phyloP scores from a whole-genome alignment of 441 rosid species.

The Capsella rubella region DNA sequence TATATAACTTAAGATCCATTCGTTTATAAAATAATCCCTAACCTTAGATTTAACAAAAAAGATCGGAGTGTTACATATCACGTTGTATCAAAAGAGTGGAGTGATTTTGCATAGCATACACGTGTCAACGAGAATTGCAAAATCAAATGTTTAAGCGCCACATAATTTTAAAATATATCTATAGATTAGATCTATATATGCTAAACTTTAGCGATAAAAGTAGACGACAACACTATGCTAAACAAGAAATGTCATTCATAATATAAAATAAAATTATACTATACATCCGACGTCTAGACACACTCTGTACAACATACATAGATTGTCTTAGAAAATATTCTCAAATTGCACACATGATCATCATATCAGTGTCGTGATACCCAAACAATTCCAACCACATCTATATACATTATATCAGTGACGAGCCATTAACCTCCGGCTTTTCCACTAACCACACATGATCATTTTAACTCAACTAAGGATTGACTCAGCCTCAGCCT shows the following conservation, averaged over 20 bases:
- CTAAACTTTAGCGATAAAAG: not conserved
- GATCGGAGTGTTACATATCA: not conserved
- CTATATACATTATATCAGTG: not conserved
- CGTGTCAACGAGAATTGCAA: conserved; percentile 5
- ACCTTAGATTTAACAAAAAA: not conserved
- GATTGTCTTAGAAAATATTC: not conserved
- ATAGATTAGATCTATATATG: conserved; percentile 7
- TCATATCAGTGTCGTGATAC: conserved; percentile 12
- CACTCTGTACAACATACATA: not conserved
- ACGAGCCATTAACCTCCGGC: not conserved
- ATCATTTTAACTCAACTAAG: not conserved
- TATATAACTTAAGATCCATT: not conserved
- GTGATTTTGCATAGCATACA: not conserved
- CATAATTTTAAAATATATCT: not conserved
- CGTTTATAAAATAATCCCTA: not conserved
- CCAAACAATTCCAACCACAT: not conserved
- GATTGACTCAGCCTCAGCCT: not conserved
- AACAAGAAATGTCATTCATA: conserved; percentile 15
- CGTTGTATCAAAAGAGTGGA: not conserved
- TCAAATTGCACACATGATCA: conserved; percentile 9
- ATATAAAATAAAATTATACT: not conserved
- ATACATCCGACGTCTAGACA: not conserved
- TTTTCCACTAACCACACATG: not conserved
- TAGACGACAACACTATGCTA: not conserved
- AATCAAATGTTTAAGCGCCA: not conserved